A percentile compares a stretch with the other conserved stretches of the same genome.
phyloP scores from a whole-genome alignment of 2,329 filamentous ascomycete genomes.

The Geosmithia flava region DNA sequence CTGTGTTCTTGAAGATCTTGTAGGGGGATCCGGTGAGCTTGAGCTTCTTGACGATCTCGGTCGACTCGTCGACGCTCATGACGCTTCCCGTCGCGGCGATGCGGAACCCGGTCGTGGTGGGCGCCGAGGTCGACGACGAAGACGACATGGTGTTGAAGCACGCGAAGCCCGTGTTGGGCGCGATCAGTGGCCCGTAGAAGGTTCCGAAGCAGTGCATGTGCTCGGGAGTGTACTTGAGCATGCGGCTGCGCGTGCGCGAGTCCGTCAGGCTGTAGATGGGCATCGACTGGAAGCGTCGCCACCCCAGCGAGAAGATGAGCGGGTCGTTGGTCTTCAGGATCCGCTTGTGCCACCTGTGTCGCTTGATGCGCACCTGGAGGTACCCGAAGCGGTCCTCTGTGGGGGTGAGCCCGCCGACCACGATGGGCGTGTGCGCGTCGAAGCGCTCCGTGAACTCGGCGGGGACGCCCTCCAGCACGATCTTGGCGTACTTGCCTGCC shows the following conservation, averaged over 20 bases:
- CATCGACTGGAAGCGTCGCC: slow-evolving; percentile 86
- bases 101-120: slow-evolving; percentile 68
- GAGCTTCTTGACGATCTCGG: slow-evolving; percentile 98
- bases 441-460: slow-evolving; percentile 82
- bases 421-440: slow-evolving; percentile 67
- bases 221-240: slow-evolving; percentile 98
- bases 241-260: slow-evolving; percentile 83
- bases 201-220: slow-evolving; percentile 99
- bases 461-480: slow-evolving; percentile 80
- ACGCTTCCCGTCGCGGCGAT: slow-evolving; percentile 92
- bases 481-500: slow-evolving; percentile 84
- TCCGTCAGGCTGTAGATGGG: slow-evolving; percentile 94
- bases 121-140: slow-evolving; percentile 32
- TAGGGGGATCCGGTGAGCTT: slow-evolving; percentile 89
- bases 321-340: slow-evolving; percentile 98
- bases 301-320: slow-evolving; percentile 91
- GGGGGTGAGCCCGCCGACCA: slow-evolving; percentile 82
- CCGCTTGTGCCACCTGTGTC: slow-evolving; percentile 98
- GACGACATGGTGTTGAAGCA: slow-evolving; percentile 80
- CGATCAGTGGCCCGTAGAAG: slow-evolving; percentile 88
- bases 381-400: slow-evolving; percentile 95
- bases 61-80: slow-evolving; percentile 84
- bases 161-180: slow-evolving; percentile 91
- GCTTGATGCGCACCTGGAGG: slow-evolving; percentile 91
- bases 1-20: slow-evolving; percentile 99